Evolutionary conservation across 305 asterid species (phyloP).

Genomic region (Nicotiana rustica): DNA sequence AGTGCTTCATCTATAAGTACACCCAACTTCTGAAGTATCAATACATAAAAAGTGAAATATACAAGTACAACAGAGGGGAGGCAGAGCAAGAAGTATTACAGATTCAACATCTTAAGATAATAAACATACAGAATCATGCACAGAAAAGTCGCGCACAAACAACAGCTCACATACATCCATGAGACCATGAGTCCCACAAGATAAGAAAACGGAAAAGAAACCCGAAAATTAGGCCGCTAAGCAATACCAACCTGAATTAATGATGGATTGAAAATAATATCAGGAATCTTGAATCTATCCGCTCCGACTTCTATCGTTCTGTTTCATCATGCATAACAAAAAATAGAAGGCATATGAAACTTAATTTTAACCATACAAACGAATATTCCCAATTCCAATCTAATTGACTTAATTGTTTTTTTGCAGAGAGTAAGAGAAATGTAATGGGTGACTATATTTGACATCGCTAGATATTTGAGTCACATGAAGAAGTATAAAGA

Average conservation of each 20-base stretch:
- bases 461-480: neutral
- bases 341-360: constrained; percentile 10
- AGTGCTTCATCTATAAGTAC: constrained; percentile 11
- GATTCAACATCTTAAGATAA: constrained; percentile 9
- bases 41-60: neutral
- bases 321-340: constrained; percentile 37
- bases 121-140: constrained; percentile 4
- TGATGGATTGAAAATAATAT: constrained; percentile 89
- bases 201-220: neutral
- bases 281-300: constrained; percentile 97
- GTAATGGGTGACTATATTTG: neutral
- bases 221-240: neutral
- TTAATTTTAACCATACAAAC: neutral
- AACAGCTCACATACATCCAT: constrained; percentile 2
- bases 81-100: constrained; percentile 16
- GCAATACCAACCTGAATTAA: constrained; percentile 73
- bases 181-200: neutral
- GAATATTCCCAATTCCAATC: neutral
- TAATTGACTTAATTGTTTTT: neutral
- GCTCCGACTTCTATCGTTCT: constrained; percentile 97
- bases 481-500: neutral
- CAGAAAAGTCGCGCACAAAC: neutral
- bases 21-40: constrained; percentile 25
- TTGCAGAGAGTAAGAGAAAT: neutral
- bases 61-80: neutral